Percentiles rank a stretch among this genome's conserved stretches.
phyloP scores from a whole-genome alignment of 768 basidiomycete species.

The Termitomyces sp. region DNA sequence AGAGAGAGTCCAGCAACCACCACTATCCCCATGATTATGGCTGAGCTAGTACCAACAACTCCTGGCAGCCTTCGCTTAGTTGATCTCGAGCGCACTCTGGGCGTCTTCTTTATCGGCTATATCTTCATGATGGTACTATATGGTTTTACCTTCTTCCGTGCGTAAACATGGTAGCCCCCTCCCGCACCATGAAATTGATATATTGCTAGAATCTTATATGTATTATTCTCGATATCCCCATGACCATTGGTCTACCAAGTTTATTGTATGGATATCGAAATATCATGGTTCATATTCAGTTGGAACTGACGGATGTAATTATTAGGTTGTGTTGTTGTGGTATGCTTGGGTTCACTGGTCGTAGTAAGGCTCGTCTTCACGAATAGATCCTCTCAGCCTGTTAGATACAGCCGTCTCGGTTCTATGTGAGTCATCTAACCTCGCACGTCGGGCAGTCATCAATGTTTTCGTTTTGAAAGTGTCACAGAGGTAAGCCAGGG shows the following conservation, averaged over 20 bases:
- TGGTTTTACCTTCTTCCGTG: constrained; percentile 16
- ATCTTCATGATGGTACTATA: constrained; percentile 15
- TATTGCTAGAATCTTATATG: constrained; percentile 12
- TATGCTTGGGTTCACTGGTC: not conserved
- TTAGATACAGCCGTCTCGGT: constrained; percentile 11
- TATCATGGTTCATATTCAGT: not conserved
- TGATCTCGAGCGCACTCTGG: constrained; percentile 11
- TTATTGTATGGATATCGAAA: not conserved
- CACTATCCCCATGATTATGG: constrained; percentile 2
- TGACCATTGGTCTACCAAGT: constrained; percentile 9
- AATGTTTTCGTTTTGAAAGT: constrained; percentile 1
- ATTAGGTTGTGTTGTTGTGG: constrained; percentile 4
- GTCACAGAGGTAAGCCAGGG: constrained; percentile 10
- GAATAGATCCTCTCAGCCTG: not conserved
- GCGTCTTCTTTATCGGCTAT: constrained; percentile 15
- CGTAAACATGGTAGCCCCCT: not conserved
- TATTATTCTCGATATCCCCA: constrained; percentile 14
- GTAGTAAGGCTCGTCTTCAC: not conserved
- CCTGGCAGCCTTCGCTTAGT: constrained; percentile 11
- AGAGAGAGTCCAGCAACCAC: not conserved
- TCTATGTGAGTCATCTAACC: constrained; percentile 4
- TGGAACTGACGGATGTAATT: not conserved
- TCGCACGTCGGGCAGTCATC: not conserved
- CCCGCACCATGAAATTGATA: not conserved
- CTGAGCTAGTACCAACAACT: constrained; percentile 5